Evolutionary conservation across 768 basidiomycete species (phyloP).

Genomic region (Leccinum imitatum): DNA sequence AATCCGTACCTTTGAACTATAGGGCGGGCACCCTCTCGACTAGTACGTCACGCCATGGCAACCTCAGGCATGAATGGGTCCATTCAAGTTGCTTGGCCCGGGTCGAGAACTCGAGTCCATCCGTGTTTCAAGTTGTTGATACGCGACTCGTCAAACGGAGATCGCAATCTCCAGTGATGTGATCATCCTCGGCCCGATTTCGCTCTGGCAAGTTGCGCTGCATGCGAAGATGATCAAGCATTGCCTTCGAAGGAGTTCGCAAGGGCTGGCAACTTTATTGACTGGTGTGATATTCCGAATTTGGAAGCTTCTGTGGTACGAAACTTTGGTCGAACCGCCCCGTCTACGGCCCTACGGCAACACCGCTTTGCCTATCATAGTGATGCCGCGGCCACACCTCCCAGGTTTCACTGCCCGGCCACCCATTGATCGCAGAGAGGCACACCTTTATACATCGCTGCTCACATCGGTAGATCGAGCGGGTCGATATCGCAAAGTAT

Average conservation of each 20-base stretch:
- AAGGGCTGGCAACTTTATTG: constrained; percentile 1
- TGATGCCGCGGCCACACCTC: constrained; percentile 15
- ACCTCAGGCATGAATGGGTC: constrained; percentile 14
- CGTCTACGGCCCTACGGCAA: background rate
- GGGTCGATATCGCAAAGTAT: constrained; percentile 16
- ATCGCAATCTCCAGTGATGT: constrained; percentile 7
- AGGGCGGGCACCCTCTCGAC: constrained; percentile 23
- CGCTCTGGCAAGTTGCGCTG: background rate
- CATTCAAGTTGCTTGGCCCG: background rate
- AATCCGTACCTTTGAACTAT: constrained; percentile 26
- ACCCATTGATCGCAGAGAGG: constrained; percentile 11
- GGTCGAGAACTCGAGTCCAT: constrained; percentile 7
- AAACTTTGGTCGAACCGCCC: constrained; percentile 13
- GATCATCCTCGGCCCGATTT: constrained; percentile 5
- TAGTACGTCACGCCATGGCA: constrained; percentile 28
- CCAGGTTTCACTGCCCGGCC: constrained; percentile 7
- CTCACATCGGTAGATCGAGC: constrained; percentile 5
- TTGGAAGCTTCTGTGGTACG: constrained; percentile 30
- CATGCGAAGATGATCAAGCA: constrained; percentile 16
- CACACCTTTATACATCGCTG: constrained; percentile 16
- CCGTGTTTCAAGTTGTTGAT: constrained; percentile 6
- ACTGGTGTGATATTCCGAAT: constrained; percentile 16
- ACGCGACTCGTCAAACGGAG: constrained; percentile 13
- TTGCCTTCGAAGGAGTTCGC: constrained; percentile 10
- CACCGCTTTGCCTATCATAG: constrained; percentile 17